Evolutionary conservation across 139 green algal species (phyloP), one percentile per base, ranked within the genome.

Genomic region (Micromonas commoda): DNA sequence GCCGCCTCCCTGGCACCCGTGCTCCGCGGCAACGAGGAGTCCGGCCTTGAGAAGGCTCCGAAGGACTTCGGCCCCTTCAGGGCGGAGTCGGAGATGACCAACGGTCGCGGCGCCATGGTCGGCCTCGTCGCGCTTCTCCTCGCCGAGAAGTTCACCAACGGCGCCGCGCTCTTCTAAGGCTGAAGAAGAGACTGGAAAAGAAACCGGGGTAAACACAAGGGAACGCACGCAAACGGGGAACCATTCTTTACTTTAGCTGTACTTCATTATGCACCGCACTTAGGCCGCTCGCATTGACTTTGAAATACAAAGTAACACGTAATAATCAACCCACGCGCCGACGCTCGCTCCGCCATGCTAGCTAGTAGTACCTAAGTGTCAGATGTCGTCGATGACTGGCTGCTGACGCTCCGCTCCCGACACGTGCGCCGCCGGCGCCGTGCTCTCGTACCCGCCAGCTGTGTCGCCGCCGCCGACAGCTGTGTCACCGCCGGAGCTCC

Each of bases 51-150:
- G 39, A 35, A 66, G 38, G n/a, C 31, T 35, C 37, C 37, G 37
- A 39, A 75, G 6, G 5, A 38, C 33, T 69, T 77, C 31, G 70
- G 70, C 29, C 35, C 45, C 20, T 88, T 96, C 82, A 88, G 82
- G 0, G 87, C 91, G 3, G 76, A 79, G 0, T 89, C 89, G 9
- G 91, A 96, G 80, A 85, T 91, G 16, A 86, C 77, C 2, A 95
- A 96, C 80, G 88, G 86, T 1, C 82, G 91, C 1, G 86, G 85
- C 2, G 91, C 91, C 3, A 94, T 94, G 90, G 34, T 82, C 39
- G 78, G 78, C 26, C 34, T 82, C 28, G 71, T 74, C n/a, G 61
- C 71, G 28, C 24, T 82, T 20, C 38, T 77, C 26, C 23, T 79
- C 26, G 39, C 31, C 16, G 78, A 82, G 71, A 75, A 75, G 68